Conservation (phyloP, 2,329 filamentous ascomycete species). For the Blastomyces parvus region DNA sequence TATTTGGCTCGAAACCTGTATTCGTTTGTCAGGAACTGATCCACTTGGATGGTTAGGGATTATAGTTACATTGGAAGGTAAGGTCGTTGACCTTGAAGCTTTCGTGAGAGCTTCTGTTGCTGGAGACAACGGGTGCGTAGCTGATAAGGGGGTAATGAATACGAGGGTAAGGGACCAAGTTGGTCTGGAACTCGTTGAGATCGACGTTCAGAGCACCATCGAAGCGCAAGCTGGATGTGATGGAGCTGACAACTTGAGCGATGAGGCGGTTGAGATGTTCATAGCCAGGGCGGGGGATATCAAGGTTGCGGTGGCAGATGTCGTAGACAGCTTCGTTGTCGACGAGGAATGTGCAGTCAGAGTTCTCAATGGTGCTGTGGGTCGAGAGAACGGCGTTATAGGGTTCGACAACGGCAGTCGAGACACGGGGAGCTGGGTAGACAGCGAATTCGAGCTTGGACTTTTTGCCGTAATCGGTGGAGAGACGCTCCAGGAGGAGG, state of each 20-base stretch:
- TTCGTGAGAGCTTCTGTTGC: conserved; percentile 70
- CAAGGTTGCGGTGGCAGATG: conserved; percentile 55
- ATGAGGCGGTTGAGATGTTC: conserved; percentile 58
- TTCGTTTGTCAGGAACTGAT: conserved; percentile 10
- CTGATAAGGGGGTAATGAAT: conserved; percentile 59
- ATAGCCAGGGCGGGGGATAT: conserved; percentile 55
- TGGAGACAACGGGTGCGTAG: conserved; percentile 55
- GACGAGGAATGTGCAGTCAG: conserved; percentile 59
- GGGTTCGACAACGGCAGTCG: conserved; percentile 58
- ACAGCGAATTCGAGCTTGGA: conserved; percentile 59
- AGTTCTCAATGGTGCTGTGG: conserved; percentile 57
- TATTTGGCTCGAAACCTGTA: conserved; percentile 55
- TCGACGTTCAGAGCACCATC: conserved; percentile 60
- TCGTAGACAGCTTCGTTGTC: conserved; percentile 62
- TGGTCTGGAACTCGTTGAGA: conserved; percentile 60
- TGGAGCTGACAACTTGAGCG: conserved; percentile 58
- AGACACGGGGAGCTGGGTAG: conserved; percentile 55
- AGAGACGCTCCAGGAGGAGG: conserved; percentile 54
- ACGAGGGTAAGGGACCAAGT: conserved; percentile 57
- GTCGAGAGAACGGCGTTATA: conserved; percentile 52
- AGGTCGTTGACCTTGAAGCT: conserved; percentile 76
- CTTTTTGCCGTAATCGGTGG: conserved; percentile 58
- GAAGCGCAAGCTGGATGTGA: conserved; percentile 56
- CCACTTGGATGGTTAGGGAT: conserved; percentile 6
- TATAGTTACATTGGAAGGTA: conserved; percentile 50